Evolutionary conservation across 2,329 filamentous ascomycete species (phyloP).

Genomic region (Tolypocladium capitatum): DNA sequence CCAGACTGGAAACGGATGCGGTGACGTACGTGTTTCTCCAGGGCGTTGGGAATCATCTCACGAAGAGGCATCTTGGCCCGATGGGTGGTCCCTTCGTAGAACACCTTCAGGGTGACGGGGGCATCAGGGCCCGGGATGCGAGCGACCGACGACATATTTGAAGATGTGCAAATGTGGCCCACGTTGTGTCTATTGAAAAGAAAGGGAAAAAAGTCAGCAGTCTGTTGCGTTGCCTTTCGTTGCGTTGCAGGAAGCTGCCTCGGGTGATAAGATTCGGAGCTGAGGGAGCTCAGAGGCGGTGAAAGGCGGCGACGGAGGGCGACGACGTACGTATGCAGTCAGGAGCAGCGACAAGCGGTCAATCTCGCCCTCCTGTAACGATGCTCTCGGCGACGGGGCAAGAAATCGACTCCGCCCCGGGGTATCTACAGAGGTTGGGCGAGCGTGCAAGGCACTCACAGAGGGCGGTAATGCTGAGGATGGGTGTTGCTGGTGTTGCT

Average conservation of each 20-base stretch:
- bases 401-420: not conserved
- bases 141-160: constrained; percentile 15
- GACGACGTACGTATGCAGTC: not conserved
- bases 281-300: constrained; percentile 2
- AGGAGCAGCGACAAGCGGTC: not conserved
- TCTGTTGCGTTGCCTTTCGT: not conserved
- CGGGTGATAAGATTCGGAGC: not conserved
- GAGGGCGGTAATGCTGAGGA: not conserved
- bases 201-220: not conserved
- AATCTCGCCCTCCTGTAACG: not conserved
- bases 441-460: not conserved
- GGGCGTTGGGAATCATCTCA: constrained; percentile 60
- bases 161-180: not conserved
- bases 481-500: not conserved
- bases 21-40: constrained; percentile 68
- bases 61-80: constrained; percentile 83
- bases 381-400: not conserved
- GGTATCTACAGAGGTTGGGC: not conserved
- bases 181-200: not conserved
- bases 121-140: constrained; percentile 13
- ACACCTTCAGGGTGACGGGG: constrained; percentile 71
- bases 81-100: constrained; percentile 59
- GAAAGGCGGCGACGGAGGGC: not conserved
- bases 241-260: not conserved
- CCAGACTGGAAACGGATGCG: constrained; percentile 12